Evolutionary conservation across 2,329 filamentous ascomycete species (phyloP).

Genomic region (Aureobasidium musti): DNA sequence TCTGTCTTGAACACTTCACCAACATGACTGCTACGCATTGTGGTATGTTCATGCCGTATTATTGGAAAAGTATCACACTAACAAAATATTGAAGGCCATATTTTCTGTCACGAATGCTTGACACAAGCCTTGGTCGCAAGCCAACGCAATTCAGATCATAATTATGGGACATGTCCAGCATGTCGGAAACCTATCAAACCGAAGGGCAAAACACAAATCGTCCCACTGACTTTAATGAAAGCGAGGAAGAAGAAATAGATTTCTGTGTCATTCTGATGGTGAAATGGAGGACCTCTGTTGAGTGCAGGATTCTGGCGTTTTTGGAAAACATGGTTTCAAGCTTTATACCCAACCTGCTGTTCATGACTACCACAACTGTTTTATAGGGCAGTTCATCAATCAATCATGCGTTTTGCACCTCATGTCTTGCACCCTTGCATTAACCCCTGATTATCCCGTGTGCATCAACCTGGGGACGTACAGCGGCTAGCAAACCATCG

Average conservation of each 20-base stretch:
- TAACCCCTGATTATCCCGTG: not conserved
- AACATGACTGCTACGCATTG: constrained; percentile 62
- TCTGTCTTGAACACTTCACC: constrained; percentile 64
- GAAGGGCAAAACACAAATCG: constrained; percentile 46
- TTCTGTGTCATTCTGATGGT: not conserved
- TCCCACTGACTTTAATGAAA: constrained; percentile 46
- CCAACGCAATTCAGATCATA: constrained; percentile 52
- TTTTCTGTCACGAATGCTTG: constrained; percentile 66
- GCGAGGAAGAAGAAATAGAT: constrained; percentile 17
- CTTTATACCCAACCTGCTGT: constrained; percentile 23
- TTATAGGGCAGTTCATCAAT: not conserved
- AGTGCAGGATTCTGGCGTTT: constrained; percentile 22
- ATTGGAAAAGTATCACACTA: not conserved
- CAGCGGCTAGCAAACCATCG: constrained; percentile 6
- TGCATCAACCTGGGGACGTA: not conserved
- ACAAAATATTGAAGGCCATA: constrained; percentile 52
- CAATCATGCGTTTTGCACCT: not conserved
- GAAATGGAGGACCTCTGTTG: not conserved
- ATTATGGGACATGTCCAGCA: constrained; percentile 52
- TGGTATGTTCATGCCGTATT: constrained; percentile 48
- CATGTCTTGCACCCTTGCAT: not conserved
- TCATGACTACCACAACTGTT: constrained; percentile 3
- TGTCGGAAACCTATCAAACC: constrained; percentile 49
- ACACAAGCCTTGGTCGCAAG: constrained; percentile 60
- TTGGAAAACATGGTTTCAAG: constrained; percentile 19